These are phyloP conservation scores for Solanum medicagineum DNA, from an alignment of 257 asterid genomes.

Conservation along the genomic window DNA sequence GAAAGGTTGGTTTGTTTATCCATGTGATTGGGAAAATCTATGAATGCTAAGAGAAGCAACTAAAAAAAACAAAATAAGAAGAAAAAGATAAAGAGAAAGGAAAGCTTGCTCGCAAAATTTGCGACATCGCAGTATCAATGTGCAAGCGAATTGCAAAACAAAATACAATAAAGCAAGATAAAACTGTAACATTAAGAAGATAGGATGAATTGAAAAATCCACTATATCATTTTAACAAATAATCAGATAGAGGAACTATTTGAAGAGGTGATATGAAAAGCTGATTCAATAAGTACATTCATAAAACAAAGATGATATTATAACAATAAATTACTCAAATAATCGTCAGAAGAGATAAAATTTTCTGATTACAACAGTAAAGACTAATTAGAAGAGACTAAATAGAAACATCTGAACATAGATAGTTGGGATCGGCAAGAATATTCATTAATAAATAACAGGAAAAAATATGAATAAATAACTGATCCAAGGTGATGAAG, in stretches of 20 bases:
- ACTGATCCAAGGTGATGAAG: not conserved
- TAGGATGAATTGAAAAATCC: not conserved
- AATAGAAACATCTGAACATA: not conserved
- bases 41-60: not conserved
- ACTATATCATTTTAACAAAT: not conserved
- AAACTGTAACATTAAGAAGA: not conserved
- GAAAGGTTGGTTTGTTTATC: not conserved
- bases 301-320: not conserved
- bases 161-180: not conserved
- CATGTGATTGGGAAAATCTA: not conserved
- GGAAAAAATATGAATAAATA: not conserved
- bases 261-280: not conserved
- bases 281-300: not conserved
- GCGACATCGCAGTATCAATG: not conserved
- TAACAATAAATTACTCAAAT: not conserved
- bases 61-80: not conserved
- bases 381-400: not conserved
- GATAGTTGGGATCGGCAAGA: not conserved
- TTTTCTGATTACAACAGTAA: not conserved
- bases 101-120: not conserved
- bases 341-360: not conserved
- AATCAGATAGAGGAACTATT: not conserved
- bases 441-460: not conserved
- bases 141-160: not conserved
- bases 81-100: not conserved